Base-by-base conservation (phyloP, 306 rosid species). In the Hippophae tibetana region DNA sequence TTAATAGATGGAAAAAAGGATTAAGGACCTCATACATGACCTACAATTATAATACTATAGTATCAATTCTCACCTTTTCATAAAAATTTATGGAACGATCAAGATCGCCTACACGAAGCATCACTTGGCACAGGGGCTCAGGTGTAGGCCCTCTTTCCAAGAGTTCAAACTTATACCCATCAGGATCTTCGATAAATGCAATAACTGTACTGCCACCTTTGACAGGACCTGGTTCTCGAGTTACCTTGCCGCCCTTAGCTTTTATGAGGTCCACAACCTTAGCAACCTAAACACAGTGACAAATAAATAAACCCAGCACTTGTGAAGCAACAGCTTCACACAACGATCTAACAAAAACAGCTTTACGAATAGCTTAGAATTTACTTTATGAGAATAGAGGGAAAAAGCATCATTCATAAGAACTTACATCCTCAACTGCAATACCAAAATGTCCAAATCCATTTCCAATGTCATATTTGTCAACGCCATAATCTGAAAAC, bases 101-200 rank as follows among this genome's bases (percentile, higher is more conserved):
- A 70, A 93, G 97, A 71, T 89, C 94, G 13, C 97, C 95, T 5
- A 86, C 97, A 41, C 94, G 90, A 73, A 93, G 94, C 99, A 93
- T 93, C 69, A 93, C 94, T 93, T 88, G 86, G 66, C 90, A 88
- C 65, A 93, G 66, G 50, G 99, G 97, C 71, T 93, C 99, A 10
- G 86, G 95, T 60, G 94, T 73, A 49, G 94, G 94, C 52, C 84
- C 78, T 69, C 87, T 88, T 82, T 88, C 94, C 73, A 84, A 57
- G 67, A 93, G 87, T 76, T 93, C 89, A 60, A 93, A 84, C 72
- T 82, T 68, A 68, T 88, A 93, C 69, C 99, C 99, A 84, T 88
- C 97, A 13, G 96, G 95, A 79, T 93, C 99, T 76, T 93, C 97
- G 66, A 88, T 62, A 70, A 71, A 84, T 47, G 97, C 99, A 68